A percentile compares a stretch with the other conserved stretches of the same genome.
Conservation (phyloP, 768 basidiomycete species). For the Rhizopogon rudus region DNA sequence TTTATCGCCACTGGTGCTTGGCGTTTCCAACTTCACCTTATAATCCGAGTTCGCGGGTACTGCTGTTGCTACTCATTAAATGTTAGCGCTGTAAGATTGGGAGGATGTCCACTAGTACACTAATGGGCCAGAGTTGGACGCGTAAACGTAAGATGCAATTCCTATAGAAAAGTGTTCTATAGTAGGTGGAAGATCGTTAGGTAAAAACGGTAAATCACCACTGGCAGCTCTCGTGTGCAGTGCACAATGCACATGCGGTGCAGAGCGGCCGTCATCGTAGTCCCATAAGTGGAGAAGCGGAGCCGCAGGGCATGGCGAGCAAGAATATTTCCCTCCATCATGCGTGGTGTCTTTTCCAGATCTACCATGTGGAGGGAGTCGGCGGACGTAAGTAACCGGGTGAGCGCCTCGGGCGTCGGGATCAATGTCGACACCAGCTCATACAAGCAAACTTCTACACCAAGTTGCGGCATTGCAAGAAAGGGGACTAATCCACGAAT, state of each 20-base stretch:
- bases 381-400: conserved; percentile 36
- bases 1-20: no score
- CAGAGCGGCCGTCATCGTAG: no score
- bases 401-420: conserved; percentile 21
- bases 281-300: conserved; percentile 32
- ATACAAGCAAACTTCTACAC: conserved; percentile 26
- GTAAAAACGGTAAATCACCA: conserved; percentile 16
- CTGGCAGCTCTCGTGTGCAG: conserved; percentile 3
- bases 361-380: conserved; percentile 35
- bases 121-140: conserved; percentile 18
- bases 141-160: conserved; percentile 1
- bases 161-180: conserved; percentile 38
- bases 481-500: no score
- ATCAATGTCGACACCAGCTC: conserved; percentile 36
- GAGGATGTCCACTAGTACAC: conserved; percentile 8
- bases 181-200: conserved; percentile 24
- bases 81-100: conserved; percentile 20
- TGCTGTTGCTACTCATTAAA: conserved; percentile 23
- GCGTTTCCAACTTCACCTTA: conserved; percentile 11
- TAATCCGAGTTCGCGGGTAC: conserved; percentile 7
- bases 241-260: no score
- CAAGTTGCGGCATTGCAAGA: conserved; percentile 8
- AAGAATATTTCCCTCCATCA: conserved; percentile 1
- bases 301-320: conserved; percentile 24
- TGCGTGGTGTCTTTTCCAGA: conserved; percentile 24